Conservation (phyloP, 441 rosid species). For the Pelargonium myrrhifolium region DNA sequence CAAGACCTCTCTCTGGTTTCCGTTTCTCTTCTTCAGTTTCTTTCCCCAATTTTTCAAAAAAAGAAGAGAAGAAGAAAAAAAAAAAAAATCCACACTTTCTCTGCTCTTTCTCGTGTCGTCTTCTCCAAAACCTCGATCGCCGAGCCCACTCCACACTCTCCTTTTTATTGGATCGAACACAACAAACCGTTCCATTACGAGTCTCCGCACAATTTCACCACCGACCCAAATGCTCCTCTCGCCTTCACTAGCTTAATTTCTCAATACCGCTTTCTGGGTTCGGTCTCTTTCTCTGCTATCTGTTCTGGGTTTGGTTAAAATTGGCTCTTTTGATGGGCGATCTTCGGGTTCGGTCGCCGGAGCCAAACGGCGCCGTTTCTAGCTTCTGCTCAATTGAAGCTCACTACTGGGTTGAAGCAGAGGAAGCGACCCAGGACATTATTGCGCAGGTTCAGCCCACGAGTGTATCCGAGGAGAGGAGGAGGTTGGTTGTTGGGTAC, state of each 20-base stretch:
- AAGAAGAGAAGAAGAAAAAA: too few species aligned
- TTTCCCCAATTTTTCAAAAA: too few species aligned
- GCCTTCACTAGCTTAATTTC: neutral
- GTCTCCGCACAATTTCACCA: too few species aligned
- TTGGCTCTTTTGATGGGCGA: constrained; percentile 49
- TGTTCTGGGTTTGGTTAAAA: neutral
- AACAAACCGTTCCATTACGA: neutral
- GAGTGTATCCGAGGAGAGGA: constrained; percentile 54
- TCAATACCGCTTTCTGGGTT: neutral
- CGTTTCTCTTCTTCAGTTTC: neutral
- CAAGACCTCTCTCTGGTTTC: neutral
- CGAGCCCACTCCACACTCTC: neutral
- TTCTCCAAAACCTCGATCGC: neutral
- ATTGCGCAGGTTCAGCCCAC: constrained; percentile 72
- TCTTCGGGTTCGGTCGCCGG: constrained; percentile 56
- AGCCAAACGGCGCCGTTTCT: constrained; percentile 31
- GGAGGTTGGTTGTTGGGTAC: constrained; percentile 63
- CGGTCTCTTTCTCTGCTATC: neutral
- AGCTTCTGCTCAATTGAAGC: constrained; percentile 27
- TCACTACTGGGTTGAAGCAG: constrained; percentile 51
- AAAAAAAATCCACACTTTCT: too few species aligned
- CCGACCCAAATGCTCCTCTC: neutral
- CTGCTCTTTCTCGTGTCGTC: too few species aligned
- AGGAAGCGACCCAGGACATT: constrained; percentile 56
- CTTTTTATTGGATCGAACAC: neutral